These are phyloP conservation scores for Blastobotrys persicus DNA, from an alignment of 1,139 yeast species.

Conservation along the genomic window DNA sequence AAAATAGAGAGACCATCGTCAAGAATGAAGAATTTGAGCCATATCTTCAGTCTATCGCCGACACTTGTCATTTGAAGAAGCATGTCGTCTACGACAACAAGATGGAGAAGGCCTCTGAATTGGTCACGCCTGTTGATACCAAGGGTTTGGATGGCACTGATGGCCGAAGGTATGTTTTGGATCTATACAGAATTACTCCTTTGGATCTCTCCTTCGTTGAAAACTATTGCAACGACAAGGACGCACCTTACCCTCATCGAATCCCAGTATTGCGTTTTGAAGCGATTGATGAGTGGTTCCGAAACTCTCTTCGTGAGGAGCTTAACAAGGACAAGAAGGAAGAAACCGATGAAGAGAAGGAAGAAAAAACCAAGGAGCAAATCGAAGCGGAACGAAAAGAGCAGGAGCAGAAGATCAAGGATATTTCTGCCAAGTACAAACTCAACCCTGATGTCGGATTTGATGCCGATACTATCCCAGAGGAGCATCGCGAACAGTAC, in stretches of 20 bases:
- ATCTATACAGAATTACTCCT: conserved; percentile 80
- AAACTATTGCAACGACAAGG: conserved; percentile 45
- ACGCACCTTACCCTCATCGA: conserved; percentile 69
- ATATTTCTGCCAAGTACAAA: conserved; percentile 56
- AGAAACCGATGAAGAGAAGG: conserved; percentile 35
- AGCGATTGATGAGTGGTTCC: conserved; percentile 91
- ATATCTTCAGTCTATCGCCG: conserved; percentile 61
- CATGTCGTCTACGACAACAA: conserved; percentile 54
- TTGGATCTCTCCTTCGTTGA: conserved; percentile 76
- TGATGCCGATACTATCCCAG: conserved; percentile 37
- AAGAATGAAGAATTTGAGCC: conserved; percentile 51
- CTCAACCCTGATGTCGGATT: conserved; percentile 82
- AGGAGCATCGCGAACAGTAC: conserved; percentile 43
- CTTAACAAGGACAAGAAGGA: conserved; percentile 29
- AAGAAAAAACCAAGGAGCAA: conserved; percentile 48
- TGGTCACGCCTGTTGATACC: conserved; percentile 71
- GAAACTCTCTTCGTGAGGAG: conserved; percentile 57
- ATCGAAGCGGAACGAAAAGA: conserved; percentile 24
- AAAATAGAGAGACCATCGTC: conserved; percentile 52
- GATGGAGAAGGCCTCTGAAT: conserved; percentile 42
- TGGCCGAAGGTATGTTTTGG: conserved; percentile 79
- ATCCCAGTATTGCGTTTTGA: conserved; percentile 80
- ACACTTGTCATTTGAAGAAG: conserved; percentile 72
- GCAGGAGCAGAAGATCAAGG: conserved; percentile 43
- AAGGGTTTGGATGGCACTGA: conserved; percentile 88